Evolutionary conservation across 257 asterid genomes (phyloP), one percentile per base, ranked within the genome.

Genomic region (Asclepias syriaca): DNA sequence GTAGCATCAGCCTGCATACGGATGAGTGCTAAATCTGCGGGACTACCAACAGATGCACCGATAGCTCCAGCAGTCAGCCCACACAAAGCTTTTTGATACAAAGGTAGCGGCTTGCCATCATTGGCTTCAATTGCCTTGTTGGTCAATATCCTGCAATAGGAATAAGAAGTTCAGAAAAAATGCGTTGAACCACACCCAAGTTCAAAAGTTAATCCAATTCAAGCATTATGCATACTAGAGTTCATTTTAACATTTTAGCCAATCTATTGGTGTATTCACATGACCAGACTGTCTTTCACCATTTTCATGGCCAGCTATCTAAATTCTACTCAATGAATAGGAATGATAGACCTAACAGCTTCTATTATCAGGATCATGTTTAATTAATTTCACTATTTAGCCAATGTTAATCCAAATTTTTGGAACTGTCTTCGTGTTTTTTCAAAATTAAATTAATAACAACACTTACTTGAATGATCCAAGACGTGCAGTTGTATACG

Each of bases 1-100:
- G 99, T 94, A 12, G 99, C 97, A 81, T 94, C 99, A 21, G 99
- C 99, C 84, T 94, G 99, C 99, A 94, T 94, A 48, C 98, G 95
- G 61, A 94, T 87, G 82, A 94, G 99, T 15, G 99, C 98, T 79
- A 94, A 77, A 76, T 94, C 99, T 39, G 98, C 97, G 39, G 99
- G 99, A 75, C 93, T 94, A 49, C 99, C 99, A 6, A 94, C 83
- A 69, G 72, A 70, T 71, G 99, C 95, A 74, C 99, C 99, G 65
- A 94, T 91, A 55, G 99, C 99, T 75, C 99, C 99, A 13, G 99
- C 99, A 53, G 94, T 91, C 79, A 94, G 72, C 76, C 99, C 99
- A 83, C 99, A 94, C 27, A 91, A 69, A 70, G 99, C 99, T 81
- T 94, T 94, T 83, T 94, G 98, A 74, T 94, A 88, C 24, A 94